Evolutionary conservation across 129 eudicot genomes (phyloP).

Genomic region (Rutidosis leptorrhynchoides): DNA sequence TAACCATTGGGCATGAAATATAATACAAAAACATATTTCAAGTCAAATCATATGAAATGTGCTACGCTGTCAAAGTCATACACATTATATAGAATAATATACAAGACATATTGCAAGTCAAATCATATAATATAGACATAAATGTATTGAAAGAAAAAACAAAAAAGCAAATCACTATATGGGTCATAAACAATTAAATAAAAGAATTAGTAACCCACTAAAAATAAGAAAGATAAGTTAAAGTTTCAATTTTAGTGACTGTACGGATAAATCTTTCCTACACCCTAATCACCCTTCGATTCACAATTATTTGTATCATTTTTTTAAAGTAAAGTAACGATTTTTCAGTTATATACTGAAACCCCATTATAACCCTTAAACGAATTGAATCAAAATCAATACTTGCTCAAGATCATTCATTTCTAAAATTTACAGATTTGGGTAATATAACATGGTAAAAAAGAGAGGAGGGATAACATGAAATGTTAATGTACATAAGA

Average conservation of each 20-base stretch:
- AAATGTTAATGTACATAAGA: not conserved
- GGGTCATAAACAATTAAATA: not conserved
- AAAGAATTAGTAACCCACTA: not conserved
- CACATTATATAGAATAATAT: not conserved
- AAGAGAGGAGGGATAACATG: not conserved
- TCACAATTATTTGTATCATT: not conserved
- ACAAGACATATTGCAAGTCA: too few relatives aligned
- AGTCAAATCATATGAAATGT: too few relatives aligned
- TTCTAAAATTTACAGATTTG: slow-evolving; percentile 12
- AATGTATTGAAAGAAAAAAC: not conserved
- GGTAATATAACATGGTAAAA: not conserved
- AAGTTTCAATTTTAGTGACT: not conserved
- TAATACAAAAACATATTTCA: too few relatives aligned
- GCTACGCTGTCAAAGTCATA: not conserved
- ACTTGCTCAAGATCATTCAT: slow-evolving; percentile 7
- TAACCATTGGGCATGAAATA: not conserved
- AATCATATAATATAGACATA: not conserved
- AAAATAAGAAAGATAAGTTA: not conserved
- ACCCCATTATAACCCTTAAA: slow-evolving; percentile 5
- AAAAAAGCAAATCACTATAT: too few relatives aligned
- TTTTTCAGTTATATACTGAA: not conserved
- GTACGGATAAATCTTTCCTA: not conserved
- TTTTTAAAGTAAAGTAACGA: not conserved
- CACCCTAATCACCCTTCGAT: not conserved
- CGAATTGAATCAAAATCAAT: not conserved